Evolutionary conservation across 192 early-diverging fungal species (phyloP), one percentile per base, ranked within the genome.

Genomic region (Chytriomyces sp.): DNA sequence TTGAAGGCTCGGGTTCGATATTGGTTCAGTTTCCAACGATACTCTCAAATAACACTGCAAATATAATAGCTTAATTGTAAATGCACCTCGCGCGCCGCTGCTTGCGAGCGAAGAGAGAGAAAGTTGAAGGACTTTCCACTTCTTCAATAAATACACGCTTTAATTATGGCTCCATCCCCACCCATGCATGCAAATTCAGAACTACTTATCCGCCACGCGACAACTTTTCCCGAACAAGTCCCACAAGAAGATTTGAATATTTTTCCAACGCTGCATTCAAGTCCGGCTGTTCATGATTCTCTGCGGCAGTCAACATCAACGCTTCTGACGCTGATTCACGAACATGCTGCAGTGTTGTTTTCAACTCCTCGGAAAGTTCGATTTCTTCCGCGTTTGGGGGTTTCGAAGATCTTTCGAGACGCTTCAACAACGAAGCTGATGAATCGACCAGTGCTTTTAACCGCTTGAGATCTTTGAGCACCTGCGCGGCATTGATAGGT

Each of bases 231-330:
- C 72, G 8, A 43, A 84, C 83, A 16, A 84, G 10, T 28, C 68
- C 78, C 9, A 84, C 83, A 20, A 84, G 53, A 43, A 82, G 8
- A 45, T 76, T 66, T 35, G 83, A 84, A 76, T 84, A 84, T 62
- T 64, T 71, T 64, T 84, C 83, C 45, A 84, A 63, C 60, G 65
- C 10, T 5, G 23, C 60, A 16, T 23, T 61, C 64, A 68, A 64
- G 9, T 47, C 62, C 7, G 47, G 43, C 10, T 16, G 13, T 68
- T 73, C 50, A n/a, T 23, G 61, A 11, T 43, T 23, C 45, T n/a
- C 66, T 7, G 49, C 74, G 23, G 35, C 60, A 20, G 16, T 57
- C 53, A 57, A 20, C 20, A 13, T 57, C 72, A 80, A 59, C 4
- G 79, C 78, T 5, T 16, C 24, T 26, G 46, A 67, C 11, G 70